phyloP scores from a whole-genome alignment of 345 rosid species.

The Eucalyptus pauciflora region DNA sequence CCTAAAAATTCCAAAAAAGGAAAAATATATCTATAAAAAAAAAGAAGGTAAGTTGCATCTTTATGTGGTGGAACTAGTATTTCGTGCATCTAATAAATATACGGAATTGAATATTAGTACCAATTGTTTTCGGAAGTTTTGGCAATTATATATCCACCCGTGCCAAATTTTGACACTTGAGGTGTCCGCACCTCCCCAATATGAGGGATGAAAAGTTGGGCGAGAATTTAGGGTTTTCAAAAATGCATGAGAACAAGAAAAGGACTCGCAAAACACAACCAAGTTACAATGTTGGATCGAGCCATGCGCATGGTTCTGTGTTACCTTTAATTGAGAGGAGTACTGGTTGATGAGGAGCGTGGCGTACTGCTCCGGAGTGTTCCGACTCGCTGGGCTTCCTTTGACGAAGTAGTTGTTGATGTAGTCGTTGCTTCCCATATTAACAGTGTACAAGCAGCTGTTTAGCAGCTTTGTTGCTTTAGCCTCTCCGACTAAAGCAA shows the following conservation, averaged over 20 bases:
- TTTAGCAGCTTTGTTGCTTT: not conserved
- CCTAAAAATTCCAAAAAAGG: conserved; percentile 5
- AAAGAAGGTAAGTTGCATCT: not conserved
- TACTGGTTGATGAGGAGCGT: conserved; percentile 2
- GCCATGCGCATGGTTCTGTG: not conserved
- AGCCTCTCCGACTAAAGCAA: not conserved
- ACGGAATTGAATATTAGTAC: not conserved
- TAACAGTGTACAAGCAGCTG: conserved; percentile 16
- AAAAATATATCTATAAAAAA: not conserved
- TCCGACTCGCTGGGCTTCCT: not conserved
- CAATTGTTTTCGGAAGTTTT: not conserved
- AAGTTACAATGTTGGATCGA: not conserved
- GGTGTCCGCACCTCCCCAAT: not conserved
- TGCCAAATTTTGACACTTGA: too few relatives aligned
- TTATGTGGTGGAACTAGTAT: not conserved
- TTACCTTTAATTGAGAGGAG: conserved; percentile 7
- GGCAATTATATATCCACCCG: too few relatives aligned
- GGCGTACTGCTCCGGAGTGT: conserved; percentile 2
- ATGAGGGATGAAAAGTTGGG: not conserved
- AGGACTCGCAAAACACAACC: not conserved
- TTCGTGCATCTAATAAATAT: not conserved
- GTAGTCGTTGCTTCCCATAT: conserved; percentile 34
- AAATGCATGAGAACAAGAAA: not conserved
- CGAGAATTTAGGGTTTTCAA: not conserved
- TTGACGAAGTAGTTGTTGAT: conserved; percentile 28